Evolutionary conservation across 2,329 filamentous ascomycete species (phyloP).

Genomic region (Botrytis byssoidea): DNA sequence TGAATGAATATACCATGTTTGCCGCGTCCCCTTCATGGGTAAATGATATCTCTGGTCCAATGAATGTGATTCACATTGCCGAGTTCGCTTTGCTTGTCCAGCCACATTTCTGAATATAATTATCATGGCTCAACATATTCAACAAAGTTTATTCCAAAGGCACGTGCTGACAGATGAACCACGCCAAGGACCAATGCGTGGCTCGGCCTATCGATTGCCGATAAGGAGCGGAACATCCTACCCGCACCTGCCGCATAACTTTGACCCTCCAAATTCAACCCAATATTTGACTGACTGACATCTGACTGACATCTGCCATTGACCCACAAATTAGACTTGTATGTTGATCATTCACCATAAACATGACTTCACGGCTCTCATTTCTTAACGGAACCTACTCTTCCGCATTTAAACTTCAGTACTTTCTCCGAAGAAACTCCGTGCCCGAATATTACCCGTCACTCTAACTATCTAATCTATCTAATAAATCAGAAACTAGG

Average conservation of each 20-base stretch:
- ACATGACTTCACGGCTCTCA: background rate
- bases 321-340: background rate
- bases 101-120: background rate
- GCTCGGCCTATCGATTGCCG: conserved; percentile 1
- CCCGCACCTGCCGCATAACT: background rate
- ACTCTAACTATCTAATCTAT: too few relatives aligned
- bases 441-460: background rate
- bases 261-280: too few relatives aligned
- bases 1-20: conserved; percentile 14
- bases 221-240: background rate
- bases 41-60: background rate
- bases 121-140: background rate
- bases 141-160: background rate
- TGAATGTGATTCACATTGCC: background rate
- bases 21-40: background rate
- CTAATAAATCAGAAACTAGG: background rate
- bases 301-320: background rate
- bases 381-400: background rate
- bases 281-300: background rate
- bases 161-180: background rate
- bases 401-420: background rate
- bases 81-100: background rate
- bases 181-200: background rate
- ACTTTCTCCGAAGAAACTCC: background rate
- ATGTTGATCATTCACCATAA: background rate